Evolutionary conservation across 2,329 filamentous ascomycete species (phyloP), one percentile per base, ranked within the genome.

Genomic region (Coleophoma cylindrospora): DNA sequence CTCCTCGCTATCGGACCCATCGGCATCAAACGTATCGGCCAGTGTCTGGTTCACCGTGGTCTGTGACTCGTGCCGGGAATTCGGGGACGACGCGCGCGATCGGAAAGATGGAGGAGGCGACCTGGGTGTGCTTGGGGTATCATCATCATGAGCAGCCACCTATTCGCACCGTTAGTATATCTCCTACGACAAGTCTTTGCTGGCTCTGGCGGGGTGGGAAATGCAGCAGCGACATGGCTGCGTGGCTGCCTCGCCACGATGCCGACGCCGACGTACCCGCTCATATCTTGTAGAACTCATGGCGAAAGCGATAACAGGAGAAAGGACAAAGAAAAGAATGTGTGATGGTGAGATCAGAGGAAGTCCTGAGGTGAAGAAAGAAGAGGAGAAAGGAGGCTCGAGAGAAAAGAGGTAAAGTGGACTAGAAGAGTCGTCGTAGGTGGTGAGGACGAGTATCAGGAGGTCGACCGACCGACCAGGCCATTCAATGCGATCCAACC

Each of bases 1-100:
- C 64, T 84, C 74, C 54, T 83, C 81, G 49, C 77, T 84, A 55
- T 87, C 86, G 54, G 86, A 89, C 54, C 85, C 87, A 58, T 87
- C 87, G 63, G 87, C 83, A 65, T 90, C 92, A 68, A 99, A 99
- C 1, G 94, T 91, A 66, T 97, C 92, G 60, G 89, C 89, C 13
- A 99, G 79, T n/a, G 89, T 86, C 54, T 87, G 78, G 61, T 96
- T 84, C 53, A 90, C 86, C 51, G 17, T 21, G 80, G 54, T 58
- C 68, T 64, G 50, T 73, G 68, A 37, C 74, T 54, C 32, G 52
- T 75, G 68, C 54, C 75, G 70, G 47, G 76, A 73, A 9, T 62
- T 67, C 61, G 75, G 79, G 34, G 88, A 91, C 2, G 90, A 90
- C 33, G 86, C 77, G 65, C 88, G 83, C 43, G 91, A 96, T 67